Conservation (phyloP, 805 yeast genomes). For the Candida pseudoglaebosa region DNA sequence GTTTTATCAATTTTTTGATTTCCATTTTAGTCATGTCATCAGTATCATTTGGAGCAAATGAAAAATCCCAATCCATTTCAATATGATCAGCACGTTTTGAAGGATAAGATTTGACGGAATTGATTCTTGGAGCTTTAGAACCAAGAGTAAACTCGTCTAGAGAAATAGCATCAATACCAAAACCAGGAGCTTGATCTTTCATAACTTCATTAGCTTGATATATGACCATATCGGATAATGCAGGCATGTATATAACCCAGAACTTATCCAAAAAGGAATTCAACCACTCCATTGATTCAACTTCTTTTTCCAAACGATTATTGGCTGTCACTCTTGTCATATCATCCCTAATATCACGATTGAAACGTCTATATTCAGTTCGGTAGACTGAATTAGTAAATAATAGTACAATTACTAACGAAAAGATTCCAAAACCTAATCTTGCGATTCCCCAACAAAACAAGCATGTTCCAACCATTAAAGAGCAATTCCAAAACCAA, state of each 20-base stretch:
- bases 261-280: constrained; percentile 73
- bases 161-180: constrained; percentile 70
- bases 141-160: constrained; percentile 79
- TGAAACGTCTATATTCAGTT: constrained; percentile 71
- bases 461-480: constrained; percentile 66
- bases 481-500: constrained; percentile 63
- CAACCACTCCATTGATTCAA: constrained; percentile 80
- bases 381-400: constrained; percentile 65
- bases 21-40: constrained; percentile 80
- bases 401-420: constrained; percentile 55
- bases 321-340: constrained; percentile 61
- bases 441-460: constrained; percentile 67
- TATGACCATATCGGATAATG: constrained; percentile 69
- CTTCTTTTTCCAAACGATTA: constrained; percentile 56
- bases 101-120: constrained; percentile 69
- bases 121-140: constrained; percentile 72
- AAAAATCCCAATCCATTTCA: constrained; percentile 83
- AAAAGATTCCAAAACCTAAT: constrained; percentile 60
- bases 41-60: constrained; percentile 77
- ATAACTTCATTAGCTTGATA: constrained; percentile 63
- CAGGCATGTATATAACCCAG: constrained; percentile 89
- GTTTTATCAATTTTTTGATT: constrained; percentile 65
- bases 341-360: constrained; percentile 72
- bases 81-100: constrained; percentile 61
- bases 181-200: constrained; percentile 75